phyloP scores from a whole-genome alignment of 495 filamentous ascomycete genomes.

The Peziza echinospora region DNA sequence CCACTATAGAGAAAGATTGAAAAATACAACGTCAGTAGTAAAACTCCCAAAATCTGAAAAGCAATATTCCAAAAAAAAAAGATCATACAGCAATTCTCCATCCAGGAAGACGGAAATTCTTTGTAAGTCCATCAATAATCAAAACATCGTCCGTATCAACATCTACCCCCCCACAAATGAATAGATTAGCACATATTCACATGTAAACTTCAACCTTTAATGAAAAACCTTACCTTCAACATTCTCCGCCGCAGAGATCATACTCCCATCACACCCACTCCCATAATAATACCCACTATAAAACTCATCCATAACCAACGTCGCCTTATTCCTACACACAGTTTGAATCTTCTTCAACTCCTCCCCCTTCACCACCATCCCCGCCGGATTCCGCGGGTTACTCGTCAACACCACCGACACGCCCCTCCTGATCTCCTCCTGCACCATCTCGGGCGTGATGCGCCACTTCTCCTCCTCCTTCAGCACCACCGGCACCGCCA shows the following conservation, averaged over 20 bases:
- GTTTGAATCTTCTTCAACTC: conserved; percentile 75
- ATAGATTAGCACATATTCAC: no score
- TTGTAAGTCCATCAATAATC: conserved; percentile 87
- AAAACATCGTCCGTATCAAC: conserved; percentile 52
- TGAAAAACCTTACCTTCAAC: conserved; percentile 33
- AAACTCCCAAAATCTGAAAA: not conserved
- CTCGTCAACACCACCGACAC: conserved; percentile 78
- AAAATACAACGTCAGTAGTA: no score
- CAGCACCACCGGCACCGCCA: conserved; percentile 71
- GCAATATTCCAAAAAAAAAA: not conserved
- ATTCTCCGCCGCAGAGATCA: conserved; percentile 70
- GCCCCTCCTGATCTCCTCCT: conserved; percentile 70
- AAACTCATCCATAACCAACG: conserved; percentile 89
- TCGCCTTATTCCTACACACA: conserved; percentile 72
- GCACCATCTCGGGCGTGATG: conserved; percentile 81
- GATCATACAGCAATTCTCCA: conserved; percentile 55
- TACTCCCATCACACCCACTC: conserved; percentile 66
- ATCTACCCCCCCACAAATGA: no score
- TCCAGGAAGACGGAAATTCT: conserved; percentile 86
- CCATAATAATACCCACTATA: conserved; percentile 73
- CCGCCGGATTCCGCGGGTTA: conserved; percentile 95
- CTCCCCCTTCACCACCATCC: conserved; percentile 56
- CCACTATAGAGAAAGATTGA: no score
- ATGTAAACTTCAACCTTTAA: not conserved
- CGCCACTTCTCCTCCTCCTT: conserved; percentile 66